Evolutionary conservation across 2,329 filamentous ascomycete species (phyloP).

Genomic region (Teratosphaeria gauchensis): DNA sequence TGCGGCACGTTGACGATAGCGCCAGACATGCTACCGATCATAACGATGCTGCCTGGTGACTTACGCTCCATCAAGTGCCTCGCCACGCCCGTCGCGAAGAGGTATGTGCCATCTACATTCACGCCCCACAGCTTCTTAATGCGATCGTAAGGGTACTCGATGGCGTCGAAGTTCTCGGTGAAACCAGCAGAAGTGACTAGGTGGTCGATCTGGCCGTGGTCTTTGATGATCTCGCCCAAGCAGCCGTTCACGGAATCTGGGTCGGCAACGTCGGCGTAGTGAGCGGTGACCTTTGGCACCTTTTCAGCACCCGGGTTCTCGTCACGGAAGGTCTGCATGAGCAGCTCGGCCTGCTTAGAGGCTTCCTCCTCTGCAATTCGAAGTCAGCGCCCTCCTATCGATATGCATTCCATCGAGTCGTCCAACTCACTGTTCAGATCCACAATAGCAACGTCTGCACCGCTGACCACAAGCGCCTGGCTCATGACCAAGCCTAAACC

Average conservation of each 20-base stretch:
- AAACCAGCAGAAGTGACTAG: conserved; percentile 95
- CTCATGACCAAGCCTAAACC: conserved; percentile 88
- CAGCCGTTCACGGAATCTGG: conserved; percentile 67
- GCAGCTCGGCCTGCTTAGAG: conserved; percentile 60
- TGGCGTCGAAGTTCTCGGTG: conserved; percentile 89
- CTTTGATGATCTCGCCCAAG: conserved; percentile 55
- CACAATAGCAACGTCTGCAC: conserved; percentile 81
- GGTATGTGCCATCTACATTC: conserved; percentile 86
- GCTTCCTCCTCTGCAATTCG: conserved; percentile 65
- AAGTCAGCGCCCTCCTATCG: not conserved
- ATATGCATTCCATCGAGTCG: not conserved
- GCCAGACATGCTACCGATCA: conserved; percentile 93
- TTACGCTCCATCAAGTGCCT: conserved; percentile 81
- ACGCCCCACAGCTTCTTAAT: conserved; percentile 91
- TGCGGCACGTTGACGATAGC: conserved; percentile 92
- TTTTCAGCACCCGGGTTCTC: conserved; percentile 68
- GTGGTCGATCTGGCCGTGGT: conserved; percentile 77
- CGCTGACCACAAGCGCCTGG: conserved; percentile 79
- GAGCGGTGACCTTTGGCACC: conserved; percentile 77
- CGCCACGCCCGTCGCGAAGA: conserved; percentile 76
- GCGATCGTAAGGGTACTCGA: conserved; percentile 80
- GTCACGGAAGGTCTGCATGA: conserved; percentile 65
- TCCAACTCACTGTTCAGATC: conserved; percentile 71
- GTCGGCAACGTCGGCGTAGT: conserved; percentile 79
- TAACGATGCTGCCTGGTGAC: conserved; percentile 72